Evolutionary conservation across 306 rosid species (phyloP).

Genomic region (barrel medic (Medicago truncatula)): MtrunA17r5.0-ANR NC_053046.1:969501-970000

Average conservation of each 20-base stretch:
- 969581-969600: conserved; percentile 68
- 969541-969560: conserved; percentile 66
- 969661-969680: conserved; percentile 58
- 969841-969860: conserved; percentile 66
- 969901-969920: conserved; percentile 56
- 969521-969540: conserved; percentile 81
- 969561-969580: conserved; percentile 59
- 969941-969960: conserved; percentile 72
- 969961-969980: conserved; percentile 54
- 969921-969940: conserved; percentile 50
- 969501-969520: conserved; percentile 82
- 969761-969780: conserved; percentile 5
- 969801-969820: conserved; percentile 34
- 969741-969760: conserved; percentile 56
- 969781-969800: neutral
- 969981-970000: conserved; percentile 58
- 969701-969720: conserved; percentile 69
- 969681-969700: conserved; percentile 62
- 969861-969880: conserved; percentile 57
- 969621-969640: conserved; percentile 59
- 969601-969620: conserved; percentile 48
- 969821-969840: conserved; percentile 61
- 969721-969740: conserved; percentile 69
- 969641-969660: conserved; percentile 59
- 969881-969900: conserved; percentile 60